Base-by-base conservation (phyloP, 345 rosid species). In the Dipteronia sinensis region DNA sequence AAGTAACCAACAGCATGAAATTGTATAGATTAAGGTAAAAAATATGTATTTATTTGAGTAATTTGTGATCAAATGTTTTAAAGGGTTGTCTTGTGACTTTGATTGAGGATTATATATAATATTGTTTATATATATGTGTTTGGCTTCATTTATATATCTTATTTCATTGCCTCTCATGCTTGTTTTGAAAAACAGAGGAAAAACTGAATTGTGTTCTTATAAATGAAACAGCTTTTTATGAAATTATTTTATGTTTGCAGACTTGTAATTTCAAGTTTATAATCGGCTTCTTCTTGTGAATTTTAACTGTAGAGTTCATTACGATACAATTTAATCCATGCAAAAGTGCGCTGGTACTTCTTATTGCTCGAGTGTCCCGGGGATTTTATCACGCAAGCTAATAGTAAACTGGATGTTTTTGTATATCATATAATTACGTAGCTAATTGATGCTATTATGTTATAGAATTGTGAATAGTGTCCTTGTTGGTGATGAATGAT, bases 21-120 rank as follows among this genome's bases (percentile, higher is more conserved):
- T 27, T 27, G 27, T 27, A 27, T 1, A 1, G 27, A 27, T 27
- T 27, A 27, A 27, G 27, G 27, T 27, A 27, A 27, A 27, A 31
- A 2, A 31, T 31, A 4, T 31, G 3, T 31, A 27, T 46, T 31
- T 31, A 31, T 31, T 22, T 16, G 51, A 74, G 51, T 63, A 62
- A 74, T 63, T 40, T 46, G 67, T 47, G 23, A 22, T 74, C 12
- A 47, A 27, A 29, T 64, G 77, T 47, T 74, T 31, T 74, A n/a
- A 2, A 51, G n/a, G 59, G 56, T 27, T 74, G 67, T 51, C 6
- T 73, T 72, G 67, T 69, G 64, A 46, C 42, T 62, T 44, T 73
- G 34, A 31, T 31, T 31, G 77, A 62, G 16, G 29, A 64, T 29
- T 64, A 74, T 64, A 63, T 40, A 20, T 74, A 56, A 63, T 58